Conservation (phyloP, 2,329 filamentous ascomycete species). For the Paecilomyces niveus region DNA sequence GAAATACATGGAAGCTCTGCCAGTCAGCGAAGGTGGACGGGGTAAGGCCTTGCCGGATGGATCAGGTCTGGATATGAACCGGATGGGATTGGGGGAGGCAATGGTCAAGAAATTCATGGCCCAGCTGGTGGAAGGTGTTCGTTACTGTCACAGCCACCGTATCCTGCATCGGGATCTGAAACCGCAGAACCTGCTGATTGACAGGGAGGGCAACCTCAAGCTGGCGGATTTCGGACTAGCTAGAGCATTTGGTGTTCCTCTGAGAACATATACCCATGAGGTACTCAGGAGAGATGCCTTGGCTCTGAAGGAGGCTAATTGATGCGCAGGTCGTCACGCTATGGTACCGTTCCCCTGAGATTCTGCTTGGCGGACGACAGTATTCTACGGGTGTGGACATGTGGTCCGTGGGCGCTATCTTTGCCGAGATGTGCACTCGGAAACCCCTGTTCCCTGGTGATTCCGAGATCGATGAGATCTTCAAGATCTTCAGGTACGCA, state of each 20-base stretch:
- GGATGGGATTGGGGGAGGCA: constrained; percentile 65
- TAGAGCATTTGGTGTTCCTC: constrained; percentile 81
- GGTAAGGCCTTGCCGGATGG: constrained; percentile 80
- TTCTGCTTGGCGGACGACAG: constrained; percentile 80
- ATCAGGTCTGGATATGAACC: constrained; percentile 54
- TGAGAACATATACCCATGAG: constrained; percentile 90
- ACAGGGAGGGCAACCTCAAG: constrained; percentile 81
- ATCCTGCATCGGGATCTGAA: constrained; percentile 84
- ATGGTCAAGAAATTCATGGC: constrained; percentile 93
- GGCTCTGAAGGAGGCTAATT: background rate
- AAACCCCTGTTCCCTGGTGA: constrained; percentile 90
- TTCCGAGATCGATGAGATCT: constrained; percentile 89
- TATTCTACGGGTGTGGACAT: constrained; percentile 94
- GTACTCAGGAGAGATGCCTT: constrained; percentile 27
- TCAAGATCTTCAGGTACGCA: constrained; percentile 80
- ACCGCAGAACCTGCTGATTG: constrained; percentile 82
- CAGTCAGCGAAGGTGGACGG: constrained; percentile 74
- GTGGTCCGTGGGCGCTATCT: constrained; percentile 93
- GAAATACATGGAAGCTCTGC: constrained; percentile 92
- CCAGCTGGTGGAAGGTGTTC: constrained; percentile 75
- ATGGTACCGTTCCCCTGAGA: constrained; percentile 88
- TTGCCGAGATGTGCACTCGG: constrained; percentile 92
- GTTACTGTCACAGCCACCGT: constrained; percentile 83
- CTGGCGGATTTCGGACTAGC: constrained; percentile 85
- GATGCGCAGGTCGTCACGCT: constrained; percentile 67